Evolutionary conservation across 2,329 filamentous ascomycete species (phyloP), one percentile per base, ranked within the genome.

Genomic region (Zasmidium cellare): DNA sequence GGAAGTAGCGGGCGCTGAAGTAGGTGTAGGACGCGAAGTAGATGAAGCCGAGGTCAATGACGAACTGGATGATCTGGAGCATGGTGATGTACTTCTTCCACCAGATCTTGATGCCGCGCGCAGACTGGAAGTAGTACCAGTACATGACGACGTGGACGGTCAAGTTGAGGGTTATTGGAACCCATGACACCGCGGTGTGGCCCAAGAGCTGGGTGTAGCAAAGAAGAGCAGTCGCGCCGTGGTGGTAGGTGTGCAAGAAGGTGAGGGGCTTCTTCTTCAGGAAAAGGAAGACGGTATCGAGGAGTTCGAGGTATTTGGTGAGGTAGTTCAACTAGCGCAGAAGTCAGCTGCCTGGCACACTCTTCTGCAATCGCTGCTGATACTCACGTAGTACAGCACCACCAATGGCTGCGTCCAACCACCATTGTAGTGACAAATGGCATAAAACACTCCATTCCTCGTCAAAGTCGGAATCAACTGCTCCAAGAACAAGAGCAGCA

Each of bases 71-170:
- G 77, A 97, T 97, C 80, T 97, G 93, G 73, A 97, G 89, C 73
- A 92, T 90, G 69, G 93, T 97, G 75, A 97, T 96, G 89, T 93
- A 97, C 80, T 97, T 91, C 89, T 97, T 97, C 93, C 93, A 97
- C 92, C 92, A 97, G 79, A 97, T 94, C 72, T 88, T 88, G 77
- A 97, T 86, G 68, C 94, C 94, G 69, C 93, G 92, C 55, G 93
- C 92, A 73, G 91, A 93, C 84, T 97, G 93, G 88, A 97, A 97
- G 86, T 97, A 97, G 87, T 97, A 97, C 92, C 92, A 97, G 88
- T 97, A 97, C 93, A 97, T 97, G 74, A 97, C 90, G 58, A 97
- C 93, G 80, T 97, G 93, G 55, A 97, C 93, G 64, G 86, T 86
- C 72, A 97, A 80, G 84, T 97, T 97, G 69, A 97, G 86, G 54